These are phyloP conservation scores for Komagataella pastoris DNA, from an alignment of 805 yeast species.

Conservation along the genomic window DNA sequence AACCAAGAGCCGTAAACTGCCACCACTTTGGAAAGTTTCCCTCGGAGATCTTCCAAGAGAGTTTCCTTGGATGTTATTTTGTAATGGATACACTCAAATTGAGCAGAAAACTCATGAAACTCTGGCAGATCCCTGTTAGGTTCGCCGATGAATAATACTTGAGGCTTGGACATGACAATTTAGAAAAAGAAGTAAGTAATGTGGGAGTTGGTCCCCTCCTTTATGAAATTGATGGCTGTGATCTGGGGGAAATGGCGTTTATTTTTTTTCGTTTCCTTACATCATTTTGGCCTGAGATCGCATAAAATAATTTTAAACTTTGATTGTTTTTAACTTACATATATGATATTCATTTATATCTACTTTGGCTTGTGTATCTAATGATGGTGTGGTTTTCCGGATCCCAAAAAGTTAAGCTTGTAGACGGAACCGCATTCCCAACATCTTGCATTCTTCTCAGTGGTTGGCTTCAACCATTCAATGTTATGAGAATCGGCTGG, in stretches of 20 bases:
- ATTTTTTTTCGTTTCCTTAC: neutral
- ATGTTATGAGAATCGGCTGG: conserved; percentile 88
- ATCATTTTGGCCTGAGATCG: neutral
- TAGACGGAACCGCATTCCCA: conserved; percentile 98
- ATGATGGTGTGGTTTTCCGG: conserved; percentile 43
- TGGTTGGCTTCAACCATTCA: conserved; percentile 86
- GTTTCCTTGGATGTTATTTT: conserved; percentile 25
- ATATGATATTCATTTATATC: neutral
- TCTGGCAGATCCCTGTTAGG: conserved; percentile 31
- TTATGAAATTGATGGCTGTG: neutral
- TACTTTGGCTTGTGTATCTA: conserved; percentile 4
- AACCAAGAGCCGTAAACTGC: conserved; percentile 42
- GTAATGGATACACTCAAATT: conserved; percentile 26
- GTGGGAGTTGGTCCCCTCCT: neutral
- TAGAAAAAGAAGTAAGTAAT: neutral
- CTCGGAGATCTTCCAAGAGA: conserved; percentile 23
- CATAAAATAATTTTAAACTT: neutral
- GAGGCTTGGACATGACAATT: conserved; percentile 10
- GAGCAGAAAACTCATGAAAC: conserved; percentile 26
- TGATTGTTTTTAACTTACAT: neutral
- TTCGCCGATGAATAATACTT: conserved; percentile 37
- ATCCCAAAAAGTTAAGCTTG: conserved; percentile 80
- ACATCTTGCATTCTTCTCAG: conserved; percentile 79
- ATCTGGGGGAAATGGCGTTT: neutral
- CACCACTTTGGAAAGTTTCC: conserved; percentile 21